phyloP scores from a whole-genome alignment of 2,329 filamentous ascomycete species.

The Cytospora mali region DNA sequence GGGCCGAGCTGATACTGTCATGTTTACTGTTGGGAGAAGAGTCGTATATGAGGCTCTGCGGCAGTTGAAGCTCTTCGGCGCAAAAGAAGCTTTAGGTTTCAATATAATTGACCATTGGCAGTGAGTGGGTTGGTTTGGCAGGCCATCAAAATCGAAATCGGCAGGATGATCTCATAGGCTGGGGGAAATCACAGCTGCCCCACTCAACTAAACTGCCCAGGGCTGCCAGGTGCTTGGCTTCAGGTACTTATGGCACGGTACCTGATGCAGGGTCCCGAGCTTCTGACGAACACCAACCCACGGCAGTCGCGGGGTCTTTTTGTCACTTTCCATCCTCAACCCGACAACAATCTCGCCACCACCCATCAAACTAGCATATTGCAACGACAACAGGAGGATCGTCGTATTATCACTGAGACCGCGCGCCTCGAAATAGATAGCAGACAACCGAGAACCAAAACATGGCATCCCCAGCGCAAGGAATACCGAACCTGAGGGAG shows the following conservation, averaged over 20 bases:
- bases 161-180: constrained; percentile 26
- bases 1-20: constrained; percentile 52
- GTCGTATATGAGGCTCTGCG: constrained; percentile 18
- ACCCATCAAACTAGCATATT: neutral
- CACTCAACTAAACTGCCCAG: neutral
- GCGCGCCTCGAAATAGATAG: neutral
- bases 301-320: neutral
- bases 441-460: constrained; percentile 25
- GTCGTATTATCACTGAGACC: neutral
- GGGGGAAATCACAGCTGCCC: constrained; percentile 15
- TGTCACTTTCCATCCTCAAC: neutral
- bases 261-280: neutral
- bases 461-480: constrained; percentile 18
- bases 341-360: neutral
- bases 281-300: constrained; percentile 12
- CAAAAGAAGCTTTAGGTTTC: constrained; percentile 3
- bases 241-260: neutral
- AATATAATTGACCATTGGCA: neutral
- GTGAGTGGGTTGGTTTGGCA: neutral
- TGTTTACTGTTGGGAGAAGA: constrained; percentile 34
- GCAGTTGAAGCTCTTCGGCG: constrained; percentile 16
- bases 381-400: neutral
- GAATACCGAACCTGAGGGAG: constrained; percentile 54
- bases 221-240: neutral
- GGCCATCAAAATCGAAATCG: constrained; percentile 5